phyloP scores from a whole-genome alignment of 2,329 filamentous ascomycete species.

The Xylaria sp. region DNA sequence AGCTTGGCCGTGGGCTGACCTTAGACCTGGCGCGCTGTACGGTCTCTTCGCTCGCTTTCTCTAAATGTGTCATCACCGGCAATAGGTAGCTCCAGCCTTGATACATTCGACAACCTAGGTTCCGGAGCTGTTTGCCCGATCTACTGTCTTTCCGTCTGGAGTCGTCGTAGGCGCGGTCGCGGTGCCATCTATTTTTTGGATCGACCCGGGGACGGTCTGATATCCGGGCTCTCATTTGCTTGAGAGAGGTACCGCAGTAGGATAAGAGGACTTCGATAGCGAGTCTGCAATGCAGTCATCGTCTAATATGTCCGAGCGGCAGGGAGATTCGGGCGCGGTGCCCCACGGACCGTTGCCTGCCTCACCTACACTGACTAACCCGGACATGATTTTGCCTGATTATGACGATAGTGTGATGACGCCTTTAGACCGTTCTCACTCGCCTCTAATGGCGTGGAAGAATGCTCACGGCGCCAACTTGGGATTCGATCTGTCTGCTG shows the following conservation, averaged over 20 bases:
- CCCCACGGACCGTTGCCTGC: constrained; percentile 66
- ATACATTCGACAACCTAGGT: not conserved
- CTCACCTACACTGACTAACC: constrained; percentile 90
- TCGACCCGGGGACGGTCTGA: not conserved
- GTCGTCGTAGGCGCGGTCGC: not conserved
- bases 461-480: constrained; percentile 54
- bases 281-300: constrained; percentile 44
- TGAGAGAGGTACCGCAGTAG: constrained; percentile 20
- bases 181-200: not conserved
- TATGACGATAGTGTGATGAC: constrained; percentile 69
- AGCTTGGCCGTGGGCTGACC: constrained; percentile 8
- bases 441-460: constrained; percentile 65
- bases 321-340: constrained; percentile 39
- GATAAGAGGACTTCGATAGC: constrained; percentile 29
- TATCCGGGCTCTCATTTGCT: constrained; percentile 11
- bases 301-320: constrained; percentile 40
- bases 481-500: constrained; percentile 57
- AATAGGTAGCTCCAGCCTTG: constrained; percentile 11
- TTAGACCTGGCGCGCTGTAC: not conserved
- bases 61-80: constrained; percentile 8
- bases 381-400: constrained; percentile 92
- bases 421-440: constrained; percentile 63
- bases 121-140: not conserved
- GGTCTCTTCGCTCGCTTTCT: not conserved
- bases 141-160: not conserved